Evolutionary conservation across 306 rosid genomes (phyloP), one percentile per base, ranked within the genome.

Genomic region (Inga leiocalycina): DNA sequence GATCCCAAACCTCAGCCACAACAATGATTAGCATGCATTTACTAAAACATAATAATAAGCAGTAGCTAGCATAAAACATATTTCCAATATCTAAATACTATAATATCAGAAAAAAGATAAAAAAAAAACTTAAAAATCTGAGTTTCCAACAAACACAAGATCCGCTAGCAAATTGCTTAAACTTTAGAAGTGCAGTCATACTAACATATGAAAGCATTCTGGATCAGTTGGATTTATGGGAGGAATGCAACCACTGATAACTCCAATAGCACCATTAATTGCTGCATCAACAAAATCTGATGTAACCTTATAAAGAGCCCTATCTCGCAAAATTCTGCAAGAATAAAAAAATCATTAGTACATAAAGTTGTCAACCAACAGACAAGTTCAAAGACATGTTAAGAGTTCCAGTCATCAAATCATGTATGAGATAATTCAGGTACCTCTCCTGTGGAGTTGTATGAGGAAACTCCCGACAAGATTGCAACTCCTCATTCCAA

Each of bases 131-230:
- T 34, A 19, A 14, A 12, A 77, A 20, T 62, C 44, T 35, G 34
- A 72, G 39, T 72, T n/a, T 72, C 41, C 76, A 71, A 79, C 22
- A 68, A 81, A 80, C 54, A 56, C 67, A 71, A 69, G 34, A 67
- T 75, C 43, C 11, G 10, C 41, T 30, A 78, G 70, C 75, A 81
- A 84, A 67, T 68, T 72, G 16, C 44, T 62, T 24, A 69, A 54
- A 32, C 57, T 35, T 67, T 35, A 67, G 41, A 77, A 73, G 64
- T 37, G 49, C 81, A 67, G 71, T 79, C 86, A 75, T 52, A 91
- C 99, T 94, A 80, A 97, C 99, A 97, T 97, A 92, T 97, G 99
- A 90, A 97, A 97, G 93, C 98, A 97, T 91, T 94, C 99, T 15
- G 99, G 99, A 73, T 97, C 99, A 3, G 99, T 94, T 59, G 98